These are phyloP conservation scores for Pyrenochaeta sp. DNA, from an alignment of 2,329 filamentous ascomycete species.

Conservation along the genomic window DNA sequence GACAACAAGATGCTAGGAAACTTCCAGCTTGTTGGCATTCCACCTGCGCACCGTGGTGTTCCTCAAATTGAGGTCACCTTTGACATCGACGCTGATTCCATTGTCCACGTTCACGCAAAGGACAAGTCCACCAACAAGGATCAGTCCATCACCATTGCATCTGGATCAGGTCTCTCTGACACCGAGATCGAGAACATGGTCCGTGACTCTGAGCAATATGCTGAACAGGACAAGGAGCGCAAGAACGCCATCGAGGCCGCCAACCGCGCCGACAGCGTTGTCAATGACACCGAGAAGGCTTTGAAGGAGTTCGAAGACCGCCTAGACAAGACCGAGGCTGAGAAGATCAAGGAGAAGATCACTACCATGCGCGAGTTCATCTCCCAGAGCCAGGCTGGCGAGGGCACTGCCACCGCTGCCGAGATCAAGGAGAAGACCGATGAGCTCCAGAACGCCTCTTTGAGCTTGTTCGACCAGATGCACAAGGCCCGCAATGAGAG, in stretches of 20 bases:
- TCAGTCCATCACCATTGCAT: slow-evolving; percentile 98
- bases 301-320: slow-evolving; percentile 96
- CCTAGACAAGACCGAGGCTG: slow-evolving; percentile 95
- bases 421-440: slow-evolving; percentile 99
- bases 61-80: slow-evolving; percentile 98
- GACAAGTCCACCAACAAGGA: slow-evolving; percentile 99
- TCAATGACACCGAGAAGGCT: slow-evolving; percentile 98
- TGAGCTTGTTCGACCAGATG: slow-evolving; percentile 99
- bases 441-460: slow-evolving; percentile 92
- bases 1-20: slow-evolving; percentile 99
- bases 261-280: slow-evolving; percentile 94
- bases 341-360: slow-evolving; percentile 95
- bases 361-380: slow-evolving; percentile 84
- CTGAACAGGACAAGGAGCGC: slow-evolving; percentile 94
- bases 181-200: slow-evolving; percentile 97
- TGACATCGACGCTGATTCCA: slow-evolving; percentile 97
- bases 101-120: slow-evolving; percentile 97
- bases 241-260: slow-evolving; percentile 94
- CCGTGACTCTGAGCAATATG: slow-evolving; percentile 95
- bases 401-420: slow-evolving; percentile 83
- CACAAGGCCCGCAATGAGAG: slow-evolving; percentile 88
- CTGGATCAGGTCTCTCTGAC: slow-evolving; percentile 95
- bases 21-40: slow-evolving; percentile 99
- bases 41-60: slow-evolving; percentile 93
- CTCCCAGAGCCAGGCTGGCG: slow-evolving; percentile 92